These are phyloP conservation scores for Cordyceps farinosa DNA, from an alignment of 2,329 filamentous ascomycete genomes.

Conservation along the genomic window DNA sequence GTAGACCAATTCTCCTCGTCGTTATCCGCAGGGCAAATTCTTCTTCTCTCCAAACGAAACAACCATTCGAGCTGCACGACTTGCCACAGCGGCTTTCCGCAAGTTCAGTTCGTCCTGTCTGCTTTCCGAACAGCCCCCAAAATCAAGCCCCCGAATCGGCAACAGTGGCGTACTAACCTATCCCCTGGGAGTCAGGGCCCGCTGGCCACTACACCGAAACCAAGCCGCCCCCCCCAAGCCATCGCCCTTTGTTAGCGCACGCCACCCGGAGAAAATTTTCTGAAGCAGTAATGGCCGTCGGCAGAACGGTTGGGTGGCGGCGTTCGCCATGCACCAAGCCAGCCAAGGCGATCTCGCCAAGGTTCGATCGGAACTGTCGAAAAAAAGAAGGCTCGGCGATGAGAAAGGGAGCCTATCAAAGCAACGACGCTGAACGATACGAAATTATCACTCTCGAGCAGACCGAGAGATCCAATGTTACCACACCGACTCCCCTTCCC, in stretches of 20 bases:
- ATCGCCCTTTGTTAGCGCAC: neutral
- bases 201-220: too few relatives aligned
- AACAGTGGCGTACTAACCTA: too few relatives aligned
- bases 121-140: too few relatives aligned
- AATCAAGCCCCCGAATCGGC: too few relatives aligned
- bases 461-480: neutral
- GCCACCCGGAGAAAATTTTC: slow-evolving; percentile 7
- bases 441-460: neutral
- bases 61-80: too few relatives aligned
- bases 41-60: too few relatives aligned
- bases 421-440: neutral
- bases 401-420: neutral
- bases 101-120: too few relatives aligned
- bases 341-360: slow-evolving; percentile 9
- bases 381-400: neutral
- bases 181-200: too few relatives aligned
- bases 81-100: too few relatives aligned
- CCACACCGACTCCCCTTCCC: neutral
- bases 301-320: neutral
- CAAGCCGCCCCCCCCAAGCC: neutral
- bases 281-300: neutral
- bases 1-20: too few relatives aligned
- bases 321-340: neutral
- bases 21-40: too few relatives aligned
- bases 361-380: neutral